These are phyloP conservation scores for Trichoderma oligosporum DNA, from an alignment of 2,329 filamentous ascomycete species.

Conservation along the genomic window DNA sequence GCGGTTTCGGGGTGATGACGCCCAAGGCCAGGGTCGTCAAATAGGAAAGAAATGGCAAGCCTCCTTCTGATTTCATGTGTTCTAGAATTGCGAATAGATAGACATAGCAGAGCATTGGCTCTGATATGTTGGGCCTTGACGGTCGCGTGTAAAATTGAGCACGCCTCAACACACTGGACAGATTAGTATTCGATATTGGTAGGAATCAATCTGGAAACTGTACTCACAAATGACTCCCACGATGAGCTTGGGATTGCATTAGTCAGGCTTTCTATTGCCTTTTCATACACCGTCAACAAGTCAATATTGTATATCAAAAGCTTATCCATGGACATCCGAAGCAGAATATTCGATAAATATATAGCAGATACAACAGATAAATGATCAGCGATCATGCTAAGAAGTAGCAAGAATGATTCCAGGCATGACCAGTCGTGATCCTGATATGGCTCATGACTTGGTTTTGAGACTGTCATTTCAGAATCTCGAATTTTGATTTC, in stretches of 20 bases:
- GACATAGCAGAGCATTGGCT: slow-evolving; percentile 53
- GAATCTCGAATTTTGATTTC: slow-evolving; percentile 37
- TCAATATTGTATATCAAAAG: slow-evolving; percentile 44
- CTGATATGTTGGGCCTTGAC: slow-evolving; percentile 50
- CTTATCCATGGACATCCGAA: slow-evolving; percentile 54
- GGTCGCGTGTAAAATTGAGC: slow-evolving; percentile 43
- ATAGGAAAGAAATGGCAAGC: slow-evolving; percentile 62
- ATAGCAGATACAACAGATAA: slow-evolving; percentile 35
- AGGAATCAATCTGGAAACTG: slow-evolving; percentile 18
- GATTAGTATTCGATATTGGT: background rate
- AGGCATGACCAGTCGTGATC: slow-evolving; percentile 47
- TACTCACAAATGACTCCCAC: slow-evolving; percentile 44
- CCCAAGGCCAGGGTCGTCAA: slow-evolving; percentile 46
- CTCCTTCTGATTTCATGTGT: slow-evolving; percentile 61
- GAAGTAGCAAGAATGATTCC: slow-evolving; percentile 41
- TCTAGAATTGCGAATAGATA: slow-evolving; percentile 50
- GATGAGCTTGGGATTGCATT: slow-evolving; percentile 36
- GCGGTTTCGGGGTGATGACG: slow-evolving; percentile 39
- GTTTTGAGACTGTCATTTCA: slow-evolving; percentile 25
- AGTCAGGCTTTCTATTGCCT: slow-evolving; percentile 43
- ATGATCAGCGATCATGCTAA: slow-evolving; percentile 37
- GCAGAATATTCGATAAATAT: slow-evolving; percentile 44
- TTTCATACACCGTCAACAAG: slow-evolving; percentile 39
- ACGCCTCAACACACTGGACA: slow-evolving; percentile 45
- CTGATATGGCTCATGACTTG: slow-evolving; percentile 29